These are phyloP conservation scores for Amanita fuliginea DNA, from an alignment of 768 basidiomycete species.

Conservation along the genomic window DNA sequence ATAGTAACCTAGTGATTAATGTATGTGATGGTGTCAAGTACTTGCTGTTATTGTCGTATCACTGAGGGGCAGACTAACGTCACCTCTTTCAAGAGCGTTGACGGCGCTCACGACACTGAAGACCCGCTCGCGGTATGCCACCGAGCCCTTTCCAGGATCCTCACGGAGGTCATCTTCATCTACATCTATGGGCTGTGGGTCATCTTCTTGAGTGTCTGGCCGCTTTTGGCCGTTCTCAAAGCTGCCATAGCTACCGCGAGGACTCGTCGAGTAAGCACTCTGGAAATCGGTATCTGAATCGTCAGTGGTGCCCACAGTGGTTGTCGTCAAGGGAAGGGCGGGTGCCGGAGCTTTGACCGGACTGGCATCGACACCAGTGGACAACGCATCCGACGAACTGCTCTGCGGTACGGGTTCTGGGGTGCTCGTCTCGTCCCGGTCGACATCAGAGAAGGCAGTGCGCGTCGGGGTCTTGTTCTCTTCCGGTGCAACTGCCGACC, in stretches of 20 bases:
- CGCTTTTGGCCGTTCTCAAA: conserved; percentile 23
- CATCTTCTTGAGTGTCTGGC: conserved; percentile 15
- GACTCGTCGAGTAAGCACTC: conserved; percentile 74
- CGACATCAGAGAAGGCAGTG: conserved; percentile 25
- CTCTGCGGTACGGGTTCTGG: conserved; percentile 23
- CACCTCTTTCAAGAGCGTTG: conserved; percentile 14
- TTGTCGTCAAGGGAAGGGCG: conserved; percentile 11
- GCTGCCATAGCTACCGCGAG: conserved; percentile 54
- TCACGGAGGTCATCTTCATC: conserved; percentile 14
- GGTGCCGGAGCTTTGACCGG: conserved; percentile 10
- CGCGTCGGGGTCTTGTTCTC: conserved; percentile 34
- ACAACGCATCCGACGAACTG: conserved; percentile 21
- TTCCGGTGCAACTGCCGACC: conserved; percentile 13
- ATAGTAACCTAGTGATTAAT: background rate
- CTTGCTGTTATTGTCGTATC: conserved; percentile 24
- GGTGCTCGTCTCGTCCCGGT: conserved; percentile 21
- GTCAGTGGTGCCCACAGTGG: conserved; percentile 37
- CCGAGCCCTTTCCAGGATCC: conserved; percentile 18
- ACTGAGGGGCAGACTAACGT: conserved; percentile 26
- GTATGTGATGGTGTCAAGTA: background rate
- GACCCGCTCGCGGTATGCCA: conserved; percentile 36
- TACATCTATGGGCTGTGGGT: conserved; percentile 5
- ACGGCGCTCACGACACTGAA: conserved; percentile 43
- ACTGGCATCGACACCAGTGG: conserved; percentile 8
- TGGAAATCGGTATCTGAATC: conserved; percentile 83